phyloP scores from a whole-genome alignment of 116 monocot species.

The Trichopus zeylanicus region DNA sequence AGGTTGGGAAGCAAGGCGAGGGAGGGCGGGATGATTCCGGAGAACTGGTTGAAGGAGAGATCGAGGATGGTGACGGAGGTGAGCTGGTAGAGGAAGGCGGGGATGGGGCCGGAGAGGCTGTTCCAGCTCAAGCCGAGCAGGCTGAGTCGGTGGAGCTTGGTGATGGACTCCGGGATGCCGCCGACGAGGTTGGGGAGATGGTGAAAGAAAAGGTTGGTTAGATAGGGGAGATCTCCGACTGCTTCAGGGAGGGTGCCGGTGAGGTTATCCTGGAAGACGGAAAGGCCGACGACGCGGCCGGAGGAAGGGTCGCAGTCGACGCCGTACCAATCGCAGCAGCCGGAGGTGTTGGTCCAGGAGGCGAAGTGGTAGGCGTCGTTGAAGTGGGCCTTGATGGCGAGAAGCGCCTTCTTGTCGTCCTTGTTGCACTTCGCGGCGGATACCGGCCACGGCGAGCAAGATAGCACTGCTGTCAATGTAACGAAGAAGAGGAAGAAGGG shows the following conservation, averaged over 20 bases:
- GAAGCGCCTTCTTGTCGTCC: constrained; percentile 21
- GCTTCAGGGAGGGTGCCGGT: constrained; percentile 10
- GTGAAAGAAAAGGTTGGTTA: constrained; percentile 13
- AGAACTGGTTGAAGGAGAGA: constrained; percentile 23
- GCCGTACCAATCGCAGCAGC: constrained; percentile 44
- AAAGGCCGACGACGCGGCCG: constrained; percentile 23
- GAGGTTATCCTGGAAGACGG: not conserved
- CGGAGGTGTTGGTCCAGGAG: constrained; percentile 24
- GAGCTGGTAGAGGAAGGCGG: constrained; percentile 10
- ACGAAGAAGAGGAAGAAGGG: not conserved
- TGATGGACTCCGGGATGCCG: not conserved
- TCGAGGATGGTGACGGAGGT: constrained; percentile 7
- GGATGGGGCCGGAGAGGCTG: constrained; percentile 19
- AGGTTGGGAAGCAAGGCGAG: constrained; percentile 14
- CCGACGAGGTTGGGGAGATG: constrained; percentile 26
- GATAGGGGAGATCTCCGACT: constrained; percentile 15
- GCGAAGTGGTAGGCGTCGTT: constrained; percentile 22
- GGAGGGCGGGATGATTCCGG: constrained; percentile 19
- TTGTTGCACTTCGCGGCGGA: constrained; percentile 12
- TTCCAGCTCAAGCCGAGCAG: constrained; percentile 16
- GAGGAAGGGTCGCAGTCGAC: constrained; percentile 22
- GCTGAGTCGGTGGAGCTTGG: constrained; percentile 6
- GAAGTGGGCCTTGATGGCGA: constrained; percentile 28
- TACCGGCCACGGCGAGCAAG: not conserved
- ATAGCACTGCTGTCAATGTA: not conserved